Base-by-base conservation (phyloP, 2,329 filamentous ascomycete species). In the Bipolaris cookei region DNA sequence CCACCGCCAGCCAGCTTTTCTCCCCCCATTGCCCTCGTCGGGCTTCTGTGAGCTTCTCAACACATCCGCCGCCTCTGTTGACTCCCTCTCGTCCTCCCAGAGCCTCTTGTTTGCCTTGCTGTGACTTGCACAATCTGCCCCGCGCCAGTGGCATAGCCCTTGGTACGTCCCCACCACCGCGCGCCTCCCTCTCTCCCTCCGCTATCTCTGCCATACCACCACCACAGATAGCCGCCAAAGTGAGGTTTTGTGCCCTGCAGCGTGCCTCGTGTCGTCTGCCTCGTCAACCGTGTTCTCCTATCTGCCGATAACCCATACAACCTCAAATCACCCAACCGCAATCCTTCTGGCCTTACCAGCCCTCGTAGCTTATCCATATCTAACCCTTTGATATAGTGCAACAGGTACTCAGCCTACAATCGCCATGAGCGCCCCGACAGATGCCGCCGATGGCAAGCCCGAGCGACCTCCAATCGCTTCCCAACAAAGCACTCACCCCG, bases 401-500 rank as follows among this genome's bases (percentile, higher is more conserved):
- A 63, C 59, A 58, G 38, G 54, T 62, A 23, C 45, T 32, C 51
- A 49, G 41, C 44, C 38, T 54, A 42, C 42, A 39, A 55, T 28
- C 64, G 60, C 44, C 57, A 74, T 74, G 70, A 61, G 67, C 37
- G 58, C 65, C 51, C 61, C 73, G 42, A 65, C 67, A 3, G 63
- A 66, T 55, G 46, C 73, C 43, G 64, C 67, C 3, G 63, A 66
- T 55, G 47, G 63, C 47, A 57, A 58, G 32, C 57, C 58, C 37
- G 55, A 50, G 41, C 45, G 56, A 14, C 63, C 65, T 16, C 67
- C 67, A 23, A 66, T 71, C 53, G 70, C 70, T 38, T 62, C 66
- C n/a, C 55, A 62, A 32, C 51, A 62, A 25, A 67, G 68, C 38
- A 66, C 70, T 23, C 76, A 79, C 69, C 78, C 77, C 28, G 78